A percentile compares a stretch with the other conserved stretches of the same genome.
Evolutionary conservation across 768 basidiomycete genomes (phyloP).

Genomic region (Phylloporus sp.): DNA sequence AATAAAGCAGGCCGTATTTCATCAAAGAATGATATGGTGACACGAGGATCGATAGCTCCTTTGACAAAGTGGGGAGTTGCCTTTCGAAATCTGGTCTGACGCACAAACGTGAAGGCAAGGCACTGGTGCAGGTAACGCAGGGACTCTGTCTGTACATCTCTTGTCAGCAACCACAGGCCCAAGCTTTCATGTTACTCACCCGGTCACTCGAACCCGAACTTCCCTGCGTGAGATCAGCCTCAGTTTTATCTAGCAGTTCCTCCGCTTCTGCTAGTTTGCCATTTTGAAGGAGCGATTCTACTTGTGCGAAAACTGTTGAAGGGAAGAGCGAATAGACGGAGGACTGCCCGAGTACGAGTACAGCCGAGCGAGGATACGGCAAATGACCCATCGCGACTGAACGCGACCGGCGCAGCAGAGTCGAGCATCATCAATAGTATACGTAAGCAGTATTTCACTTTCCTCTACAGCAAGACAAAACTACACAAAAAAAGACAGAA

Average conservation of each 20-base stretch:
- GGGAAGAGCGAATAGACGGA: slow-evolving; percentile 65
- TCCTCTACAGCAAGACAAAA: background rate
- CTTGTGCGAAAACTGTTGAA: slow-evolving; percentile 68
- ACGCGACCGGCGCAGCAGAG: background rate
- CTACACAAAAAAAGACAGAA: slow-evolving; percentile 1
- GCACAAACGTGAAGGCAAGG: slow-evolving; percentile 75
- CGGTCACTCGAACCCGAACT: slow-evolving; percentile 5
- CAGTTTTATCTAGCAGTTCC: slow-evolving; percentile 54
- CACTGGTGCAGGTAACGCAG: slow-evolving; percentile 77
- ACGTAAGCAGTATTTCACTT: slow-evolving; percentile 7
- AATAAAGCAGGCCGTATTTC: slow-evolving; percentile 68
- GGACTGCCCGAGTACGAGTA: slow-evolving; percentile 60
- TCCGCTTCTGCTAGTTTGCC: slow-evolving; percentile 64
- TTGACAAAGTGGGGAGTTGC: slow-evolving; percentile 75
- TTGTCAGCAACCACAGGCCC: slow-evolving; percentile 4
- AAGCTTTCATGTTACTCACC: slow-evolving; percentile 5
- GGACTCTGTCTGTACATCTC: slow-evolving; percentile 50
- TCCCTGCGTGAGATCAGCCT: slow-evolving; percentile 31
- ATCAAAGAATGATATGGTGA: slow-evolving; percentile 78
- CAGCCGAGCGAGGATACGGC: slow-evolving; percentile 61
- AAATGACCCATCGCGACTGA: slow-evolving; percentile 19
- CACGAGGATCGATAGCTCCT: slow-evolving; percentile 79
- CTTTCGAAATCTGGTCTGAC: slow-evolving; percentile 79
- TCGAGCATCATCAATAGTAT: slow-evolving; percentile 4
- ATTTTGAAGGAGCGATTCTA: slow-evolving; percentile 61